phyloP scores from a whole-genome alignment of 75 land plant species.

The Pinus albicaulis region DNA sequence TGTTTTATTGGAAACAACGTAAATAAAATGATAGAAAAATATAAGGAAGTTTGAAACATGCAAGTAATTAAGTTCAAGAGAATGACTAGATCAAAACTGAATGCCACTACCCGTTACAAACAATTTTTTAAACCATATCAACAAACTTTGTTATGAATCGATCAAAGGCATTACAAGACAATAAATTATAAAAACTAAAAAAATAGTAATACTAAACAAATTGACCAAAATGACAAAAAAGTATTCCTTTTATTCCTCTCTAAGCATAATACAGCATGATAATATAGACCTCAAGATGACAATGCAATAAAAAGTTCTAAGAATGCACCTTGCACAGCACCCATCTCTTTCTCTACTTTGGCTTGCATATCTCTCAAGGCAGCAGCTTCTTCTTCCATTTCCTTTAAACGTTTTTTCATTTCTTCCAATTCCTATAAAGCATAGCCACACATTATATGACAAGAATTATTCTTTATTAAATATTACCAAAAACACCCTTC shows the following conservation, averaged over 20 bases:
- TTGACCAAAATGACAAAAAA: too few relatives aligned
- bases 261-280: neutral
- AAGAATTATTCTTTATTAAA: neutral
- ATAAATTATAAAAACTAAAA: too few relatives aligned
- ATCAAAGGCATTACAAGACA: too few relatives aligned
- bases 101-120: too few relatives aligned
- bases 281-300: neutral
- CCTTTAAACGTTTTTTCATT: slow-evolving; percentile 80
- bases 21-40: too few relatives aligned
- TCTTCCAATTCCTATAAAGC: slow-evolving; percentile 59
- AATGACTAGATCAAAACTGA: too few relatives aligned
- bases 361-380: slow-evolving; percentile 77
- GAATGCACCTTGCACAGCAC: slow-evolving; percentile 58
- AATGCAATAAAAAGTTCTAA: neutral
- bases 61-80: too few relatives aligned
- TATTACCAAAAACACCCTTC: neutral
- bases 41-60: too few relatives aligned
- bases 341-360: slow-evolving; percentile 80
- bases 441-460: neutral
- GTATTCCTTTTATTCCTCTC: too few relatives aligned
- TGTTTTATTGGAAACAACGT: neutral
- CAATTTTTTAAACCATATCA: too few relatives aligned
- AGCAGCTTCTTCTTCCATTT: slow-evolving; percentile 80
- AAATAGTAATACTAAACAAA: too few relatives aligned
- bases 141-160: too few relatives aligned